Evolutionary conservation across 192 early-diverging fungal genomes (phyloP).

Genomic region (Coemansia sp.): DNA sequence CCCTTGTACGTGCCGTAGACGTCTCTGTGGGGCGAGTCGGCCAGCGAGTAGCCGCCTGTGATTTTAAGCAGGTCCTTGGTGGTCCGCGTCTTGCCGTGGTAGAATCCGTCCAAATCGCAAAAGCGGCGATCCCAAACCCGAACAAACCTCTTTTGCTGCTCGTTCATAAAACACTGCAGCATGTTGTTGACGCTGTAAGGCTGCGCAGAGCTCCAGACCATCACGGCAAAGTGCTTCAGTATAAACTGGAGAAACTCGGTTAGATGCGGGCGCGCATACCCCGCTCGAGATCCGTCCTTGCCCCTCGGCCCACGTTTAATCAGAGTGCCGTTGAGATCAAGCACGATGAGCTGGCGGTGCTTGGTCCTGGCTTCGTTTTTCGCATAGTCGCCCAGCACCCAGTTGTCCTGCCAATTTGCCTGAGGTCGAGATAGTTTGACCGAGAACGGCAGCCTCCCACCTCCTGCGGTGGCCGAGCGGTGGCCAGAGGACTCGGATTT

Average conservation of each 20-base stretch:
- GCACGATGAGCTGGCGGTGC: conserved; percentile 55
- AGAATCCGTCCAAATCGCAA: conserved; percentile 30
- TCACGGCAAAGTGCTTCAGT: conserved; percentile 58
- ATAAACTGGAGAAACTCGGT: conserved; percentile 55
- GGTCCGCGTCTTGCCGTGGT: conserved; percentile 49
- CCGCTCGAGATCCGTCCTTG: not conserved
- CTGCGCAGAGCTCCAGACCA: conserved; percentile 72
- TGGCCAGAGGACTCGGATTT: not conserved
- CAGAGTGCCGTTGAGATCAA: conserved; percentile 71
- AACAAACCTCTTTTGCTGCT: conserved; percentile 27
- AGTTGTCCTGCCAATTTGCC: conserved; percentile 15
- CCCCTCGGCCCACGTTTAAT: conserved; percentile 40
- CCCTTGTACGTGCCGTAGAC: conserved; percentile 12
- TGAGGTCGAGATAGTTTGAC: not conserved
- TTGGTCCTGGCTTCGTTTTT: conserved; percentile 20
- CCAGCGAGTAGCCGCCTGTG: conserved; percentile 44
- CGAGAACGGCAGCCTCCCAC: not conserved
- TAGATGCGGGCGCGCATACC: conserved; percentile 52
- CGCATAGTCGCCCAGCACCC: conserved; percentile 9
- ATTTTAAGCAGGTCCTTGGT: conserved; percentile 64
- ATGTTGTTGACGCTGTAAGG: conserved; percentile 55
- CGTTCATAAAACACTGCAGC: conserved; percentile 44
- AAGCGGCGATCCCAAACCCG: conserved; percentile 61
- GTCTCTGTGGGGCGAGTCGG: conserved; percentile 17
- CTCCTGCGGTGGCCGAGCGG: too few species aligned